Percentiles rank a stretch among this genome's conserved stretches.
phyloP scores from a whole-genome alignment of 768 basidiomycete species.

The Suillus americanus region DNA sequence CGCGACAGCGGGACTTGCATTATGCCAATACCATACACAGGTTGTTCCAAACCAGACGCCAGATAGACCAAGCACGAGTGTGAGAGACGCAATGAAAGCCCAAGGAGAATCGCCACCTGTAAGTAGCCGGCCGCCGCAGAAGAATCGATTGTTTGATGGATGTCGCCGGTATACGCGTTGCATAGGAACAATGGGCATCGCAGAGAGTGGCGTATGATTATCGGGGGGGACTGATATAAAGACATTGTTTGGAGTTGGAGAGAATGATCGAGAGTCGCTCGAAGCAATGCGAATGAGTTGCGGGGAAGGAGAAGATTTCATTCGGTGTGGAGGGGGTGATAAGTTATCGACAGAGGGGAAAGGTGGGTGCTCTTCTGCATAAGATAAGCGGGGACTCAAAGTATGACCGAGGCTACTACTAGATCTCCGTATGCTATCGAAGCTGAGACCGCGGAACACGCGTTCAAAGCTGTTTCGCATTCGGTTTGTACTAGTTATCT shows the following conservation, averaged over 20 bases:
- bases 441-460: constrained; percentile 50
- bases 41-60: constrained; percentile 89
- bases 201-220: constrained; percentile 33
- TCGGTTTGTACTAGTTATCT: constrained; percentile 20
- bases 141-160: constrained; percentile 76
- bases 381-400: constrained; percentile 12
- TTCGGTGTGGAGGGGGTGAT: constrained; percentile 11
- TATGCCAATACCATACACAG: constrained; percentile 85
- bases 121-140: constrained; percentile 67
- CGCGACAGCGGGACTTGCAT: constrained; percentile 71
- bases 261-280: constrained; percentile 19
- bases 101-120: constrained; percentile 85
- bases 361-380: constrained; percentile 13
- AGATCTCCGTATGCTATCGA: constrained; percentile 47
- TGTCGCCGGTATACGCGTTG: constrained; percentile 62
- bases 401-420: constrained; percentile 15
- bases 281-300: constrained; percentile 29
- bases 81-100: constrained; percentile 72
- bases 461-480: constrained; percentile 64
- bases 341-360: constrained; percentile 10
- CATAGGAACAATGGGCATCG: constrained; percentile 30
- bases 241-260: constrained; percentile 27
- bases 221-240: constrained; percentile 32
- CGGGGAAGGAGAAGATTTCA: constrained; percentile 17
- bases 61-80: constrained; percentile 62